Percentiles rank a stretch among this genome's conserved stretches.
phyloP scores from a whole-genome alignment of 352 stramenopile species.

The Bremia lactucae region DNA sequence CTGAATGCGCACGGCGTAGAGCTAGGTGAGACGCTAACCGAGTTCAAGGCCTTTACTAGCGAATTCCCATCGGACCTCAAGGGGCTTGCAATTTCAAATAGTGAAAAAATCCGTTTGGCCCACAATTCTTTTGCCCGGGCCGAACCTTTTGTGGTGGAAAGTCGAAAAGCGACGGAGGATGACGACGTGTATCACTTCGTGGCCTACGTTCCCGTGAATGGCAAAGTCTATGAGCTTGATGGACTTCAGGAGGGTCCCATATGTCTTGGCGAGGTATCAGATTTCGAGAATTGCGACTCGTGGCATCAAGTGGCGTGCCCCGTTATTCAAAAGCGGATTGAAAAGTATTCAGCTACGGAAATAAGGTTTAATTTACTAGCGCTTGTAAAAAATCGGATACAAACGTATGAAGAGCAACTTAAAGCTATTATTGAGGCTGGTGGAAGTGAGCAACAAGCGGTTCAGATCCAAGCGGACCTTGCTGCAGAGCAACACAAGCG shows the following conservation, averaged over 20 bases:
- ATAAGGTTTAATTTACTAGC: constrained; percentile 97
- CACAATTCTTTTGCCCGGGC: constrained; percentile 78
- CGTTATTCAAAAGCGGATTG: constrained; percentile 91
- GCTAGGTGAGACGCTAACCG: constrained; percentile 46
- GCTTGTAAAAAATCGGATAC: constrained; percentile 78
- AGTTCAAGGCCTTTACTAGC: constrained; percentile 77
- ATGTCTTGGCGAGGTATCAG: constrained; percentile 54
- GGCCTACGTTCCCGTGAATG: constrained; percentile 87
- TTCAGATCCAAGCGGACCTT: constrained; percentile 43
- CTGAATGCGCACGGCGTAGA: constrained; percentile 81
- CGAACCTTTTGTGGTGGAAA: constrained; percentile 74
- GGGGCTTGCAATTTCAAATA: constrained; percentile 81
- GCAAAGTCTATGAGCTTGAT: constrained; percentile 93
- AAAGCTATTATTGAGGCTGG: constrained; percentile 24
- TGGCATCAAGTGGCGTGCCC: constrained; percentile 87
- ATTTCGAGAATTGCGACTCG: constrained; percentile 19
- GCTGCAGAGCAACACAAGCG: constrained; percentile 58
- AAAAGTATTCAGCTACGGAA: constrained; percentile 81
- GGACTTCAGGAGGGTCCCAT: constrained; percentile 87
- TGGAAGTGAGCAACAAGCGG: constrained; percentile 23
- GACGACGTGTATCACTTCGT: constrained; percentile 97
- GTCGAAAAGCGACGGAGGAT: constrained; percentile 59
- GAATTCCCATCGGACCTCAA: constrained; percentile 75
- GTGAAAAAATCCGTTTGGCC: constrained; percentile 70
- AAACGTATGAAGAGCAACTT: constrained; percentile 40